phyloP scores from a whole-genome alignment of 225 moss, liverwort and hornwort genomes.

The Polytrichum formosum region DNA sequence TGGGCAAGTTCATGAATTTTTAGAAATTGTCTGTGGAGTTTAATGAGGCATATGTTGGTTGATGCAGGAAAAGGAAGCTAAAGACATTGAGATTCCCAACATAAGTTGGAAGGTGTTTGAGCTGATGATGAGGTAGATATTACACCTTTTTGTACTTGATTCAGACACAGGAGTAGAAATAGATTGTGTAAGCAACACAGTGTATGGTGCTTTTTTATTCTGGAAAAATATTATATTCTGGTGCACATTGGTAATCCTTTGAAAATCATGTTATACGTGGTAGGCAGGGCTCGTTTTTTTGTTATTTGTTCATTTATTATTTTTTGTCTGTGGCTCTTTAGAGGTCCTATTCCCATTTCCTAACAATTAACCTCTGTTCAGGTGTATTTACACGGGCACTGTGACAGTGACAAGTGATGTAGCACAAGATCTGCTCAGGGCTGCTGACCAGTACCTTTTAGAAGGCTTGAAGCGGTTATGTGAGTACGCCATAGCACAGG shows the following conservation, averaged over 20 bases:
- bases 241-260: no score
- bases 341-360: no score
- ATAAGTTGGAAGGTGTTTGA: slow-evolving; percentile 99
- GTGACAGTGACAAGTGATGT: slow-evolving; percentile 84
- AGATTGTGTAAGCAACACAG: no score
- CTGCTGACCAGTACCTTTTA: slow-evolving; percentile 94
- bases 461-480: slow-evolving; percentile 95
- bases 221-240: no score
- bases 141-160: neutral
- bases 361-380: slow-evolving; percentile 9
- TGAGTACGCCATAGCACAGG: slow-evolving; percentile 94
- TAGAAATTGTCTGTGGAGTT: no score
- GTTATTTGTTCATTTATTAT: no score
- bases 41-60: neutral
- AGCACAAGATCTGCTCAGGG: slow-evolving; percentile 95
- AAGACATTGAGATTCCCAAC: slow-evolving; percentile 97
- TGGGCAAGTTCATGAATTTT: no score
- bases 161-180: no score
- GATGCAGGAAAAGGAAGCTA: slow-evolving; percentile 88
- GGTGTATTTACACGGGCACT: slow-evolving; percentile 96
- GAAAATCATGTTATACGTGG: no score
- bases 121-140: slow-evolving; percentile 88
- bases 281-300: no score
- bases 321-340: no score
- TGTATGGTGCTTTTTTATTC: no score